Evolutionary conservation across 2,329 filamentous ascomycete species (phyloP).

Genomic region (Diaporthe aspalathi): DNA sequence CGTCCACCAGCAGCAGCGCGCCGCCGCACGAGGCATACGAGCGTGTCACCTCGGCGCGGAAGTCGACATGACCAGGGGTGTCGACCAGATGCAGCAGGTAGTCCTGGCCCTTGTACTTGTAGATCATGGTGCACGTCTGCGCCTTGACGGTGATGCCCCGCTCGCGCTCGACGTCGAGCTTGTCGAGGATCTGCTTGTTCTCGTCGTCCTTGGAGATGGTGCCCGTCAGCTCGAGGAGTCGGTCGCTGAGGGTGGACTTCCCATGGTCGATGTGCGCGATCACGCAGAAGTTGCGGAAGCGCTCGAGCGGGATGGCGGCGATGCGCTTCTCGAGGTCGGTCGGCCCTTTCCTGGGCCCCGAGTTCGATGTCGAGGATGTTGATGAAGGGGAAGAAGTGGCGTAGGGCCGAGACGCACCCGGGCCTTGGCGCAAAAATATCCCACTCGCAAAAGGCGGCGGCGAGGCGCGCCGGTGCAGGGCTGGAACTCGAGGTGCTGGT

Average conservation of each 20-base stretch:
- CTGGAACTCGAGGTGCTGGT: not conserved
- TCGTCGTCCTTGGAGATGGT: slow-evolving; percentile 84
- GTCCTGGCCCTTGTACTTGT: slow-evolving; percentile 85
- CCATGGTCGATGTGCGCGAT: slow-evolving; percentile 99
- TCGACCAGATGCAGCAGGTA: slow-evolving; percentile 96
- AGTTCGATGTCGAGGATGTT: not conserved
- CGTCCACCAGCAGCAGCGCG: slow-evolving; percentile 91
- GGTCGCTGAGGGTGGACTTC: slow-evolving; percentile 94
- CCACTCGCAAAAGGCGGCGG: not conserved
- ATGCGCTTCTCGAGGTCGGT: slow-evolving; percentile 69
- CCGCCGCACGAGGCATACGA: slow-evolving; percentile 97
- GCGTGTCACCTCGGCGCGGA: slow-evolving; percentile 93
- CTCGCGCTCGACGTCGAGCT: slow-evolving; percentile 95
- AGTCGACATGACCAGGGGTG: slow-evolving; percentile 97
- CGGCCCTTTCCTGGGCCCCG: slow-evolving; percentile 40
- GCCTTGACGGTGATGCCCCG: slow-evolving; percentile 98
- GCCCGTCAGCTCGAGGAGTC: slow-evolving; percentile 91
- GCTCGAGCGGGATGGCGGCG: slow-evolving; percentile 79
- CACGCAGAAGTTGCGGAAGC: slow-evolving; percentile 96
- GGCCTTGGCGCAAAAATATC: not conserved
- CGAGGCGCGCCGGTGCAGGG: not conserved
- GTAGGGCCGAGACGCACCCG: slow-evolving; percentile 31
- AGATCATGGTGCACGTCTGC: slow-evolving; percentile 98
- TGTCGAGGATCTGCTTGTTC: slow-evolving; percentile 97
- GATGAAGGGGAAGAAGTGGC: slow-evolving; percentile 13